A percentile compares a stretch with the other conserved stretches of the same genome.
Conservation (phyloP, 2,329 filamentous ascomycete species). For the Fonsecaea pugnacius region DNA sequence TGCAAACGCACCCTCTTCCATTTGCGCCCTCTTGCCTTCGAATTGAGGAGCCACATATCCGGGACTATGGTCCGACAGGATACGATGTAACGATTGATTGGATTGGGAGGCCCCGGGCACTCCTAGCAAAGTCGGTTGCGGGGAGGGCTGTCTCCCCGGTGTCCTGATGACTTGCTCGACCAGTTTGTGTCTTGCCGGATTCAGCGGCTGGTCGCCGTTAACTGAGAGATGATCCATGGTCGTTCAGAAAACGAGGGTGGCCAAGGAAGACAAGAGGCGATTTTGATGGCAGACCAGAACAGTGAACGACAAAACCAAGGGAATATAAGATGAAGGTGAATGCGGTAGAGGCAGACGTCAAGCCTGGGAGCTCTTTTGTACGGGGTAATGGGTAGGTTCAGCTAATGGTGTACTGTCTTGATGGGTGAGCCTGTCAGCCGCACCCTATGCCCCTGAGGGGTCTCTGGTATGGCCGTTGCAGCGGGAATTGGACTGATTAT, state of each 20-base stretch:
- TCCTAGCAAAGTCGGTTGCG: slow-evolving; percentile 83
- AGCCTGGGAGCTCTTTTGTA: slow-evolving; percentile 12
- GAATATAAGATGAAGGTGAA: slow-evolving; percentile 13
- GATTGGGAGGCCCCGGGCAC: slow-evolving; percentile 62
- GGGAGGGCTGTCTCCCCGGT: slow-evolving; percentile 73
- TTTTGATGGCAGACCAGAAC: slow-evolving; percentile 3
- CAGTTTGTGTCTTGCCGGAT: slow-evolving; percentile 57
- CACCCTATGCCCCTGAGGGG: slow-evolving; percentile 1
- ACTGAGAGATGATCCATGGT: slow-evolving; percentile 27
- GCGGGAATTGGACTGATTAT: slow-evolving; percentile 13
- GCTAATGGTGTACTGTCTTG: slow-evolving; percentile 6
- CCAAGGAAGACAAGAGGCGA: not conserved
- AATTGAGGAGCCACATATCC: slow-evolving; percentile 96
- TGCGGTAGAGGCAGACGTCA: not conserved
- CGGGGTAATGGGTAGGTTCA: slow-evolving; percentile 8
- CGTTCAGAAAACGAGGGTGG: not conserved
- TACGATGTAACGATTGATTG: slow-evolving; percentile 61
- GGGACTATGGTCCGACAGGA: slow-evolving; percentile 84
- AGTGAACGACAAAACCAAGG: slow-evolving; percentile 9
- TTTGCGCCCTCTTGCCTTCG: slow-evolving; percentile 88
- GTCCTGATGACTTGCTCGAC: slow-evolving; percentile 60
- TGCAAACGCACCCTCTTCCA: slow-evolving; percentile 69
- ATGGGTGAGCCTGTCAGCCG: slow-evolving; percentile 17
- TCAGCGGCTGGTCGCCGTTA: slow-evolving; percentile 31
- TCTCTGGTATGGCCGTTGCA: not conserved